Base-by-base conservation (phyloP, 352 stramenopile species). In the Globisporangium emineosum region DNA sequence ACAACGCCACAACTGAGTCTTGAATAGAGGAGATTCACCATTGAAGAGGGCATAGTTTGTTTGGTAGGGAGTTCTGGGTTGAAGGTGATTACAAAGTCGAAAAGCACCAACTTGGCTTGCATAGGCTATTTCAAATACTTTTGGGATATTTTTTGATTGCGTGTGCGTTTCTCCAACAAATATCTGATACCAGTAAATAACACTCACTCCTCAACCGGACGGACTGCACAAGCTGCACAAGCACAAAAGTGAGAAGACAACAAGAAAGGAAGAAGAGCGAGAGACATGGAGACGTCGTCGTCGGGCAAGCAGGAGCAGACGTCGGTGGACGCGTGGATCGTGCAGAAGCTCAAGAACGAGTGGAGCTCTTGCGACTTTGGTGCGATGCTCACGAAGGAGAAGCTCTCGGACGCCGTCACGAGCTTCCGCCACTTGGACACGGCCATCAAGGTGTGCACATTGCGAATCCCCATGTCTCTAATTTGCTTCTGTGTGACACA, bases 301-400 rank as follows among this genome's bases (percentile, higher is more conserved):
- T 57, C 51, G 19, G 52, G 52, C 52, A 71, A 61, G 60, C 60
- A 57, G 50, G 54, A 67, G 35, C 66, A 50, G 58, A 33, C 69
- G 30, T 59, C 72, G 30, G 77, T 83, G 51, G 81, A 91, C 64
- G 64, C 76, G 51, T 93, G 84, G 84, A 70, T 93, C 57, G 70
- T 88, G 65, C 82, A 89, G 64, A 91, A 91, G 68, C 77, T 93
- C 42, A 82, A 79, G 60, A 65, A 75, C 43, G 82, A 93, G 58
- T 93, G 84, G 84, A 91, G 81, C 49, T 88, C 84, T 17, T 75
- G 75, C 57, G 84, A 91, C 32, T 75, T 93, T 6, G 84, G 84
- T 8, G 62, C 63, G 27, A 70, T 90, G 54, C 68, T 93, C 50
- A 88, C 84, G 45, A 68, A 73, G 10, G 72, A 85, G 17, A 86